A percentile compares a stretch with the other conserved stretches of the same genome.
phyloP scores from a whole-genome alignment of 2,329 filamentous ascomycete species.

The Xylaria sp. region DNA sequence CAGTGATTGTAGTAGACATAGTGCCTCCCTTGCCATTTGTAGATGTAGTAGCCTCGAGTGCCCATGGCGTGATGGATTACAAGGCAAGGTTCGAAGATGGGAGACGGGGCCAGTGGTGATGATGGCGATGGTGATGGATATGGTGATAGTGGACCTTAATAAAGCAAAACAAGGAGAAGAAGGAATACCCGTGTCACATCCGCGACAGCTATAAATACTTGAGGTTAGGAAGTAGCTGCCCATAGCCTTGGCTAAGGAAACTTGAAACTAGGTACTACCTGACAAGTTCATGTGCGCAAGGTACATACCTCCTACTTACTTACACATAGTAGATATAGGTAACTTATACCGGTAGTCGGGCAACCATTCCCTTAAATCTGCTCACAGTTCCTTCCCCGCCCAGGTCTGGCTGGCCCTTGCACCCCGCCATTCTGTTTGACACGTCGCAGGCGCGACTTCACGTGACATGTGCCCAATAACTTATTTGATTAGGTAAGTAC shows the following conservation, averaged over 20 bases:
- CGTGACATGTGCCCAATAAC: neutral
- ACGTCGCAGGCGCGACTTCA: neutral
- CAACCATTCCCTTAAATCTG: neutral
- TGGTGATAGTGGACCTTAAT: neutral
- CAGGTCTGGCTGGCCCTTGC: neutral
- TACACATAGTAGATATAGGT: too few relatives aligned
- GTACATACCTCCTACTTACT: too few relatives aligned
- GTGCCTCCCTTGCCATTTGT: slow-evolving; percentile 22
- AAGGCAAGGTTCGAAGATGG: neutral
- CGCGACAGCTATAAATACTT: too few relatives aligned
- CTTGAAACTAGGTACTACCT: too few relatives aligned
- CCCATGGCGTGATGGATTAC: slow-evolving; percentile 1
- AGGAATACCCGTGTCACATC: too few relatives aligned
- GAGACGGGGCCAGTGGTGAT: neutral
- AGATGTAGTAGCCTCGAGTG: neutral
- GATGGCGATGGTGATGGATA: neutral
- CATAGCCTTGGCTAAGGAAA: too few relatives aligned
- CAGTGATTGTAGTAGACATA: neutral
- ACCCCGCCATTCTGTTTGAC: neutral
- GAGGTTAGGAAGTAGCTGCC: too few relatives aligned
- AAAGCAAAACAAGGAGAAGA: too few relatives aligned
- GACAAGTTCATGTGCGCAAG: too few relatives aligned
- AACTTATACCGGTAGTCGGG: neutral
- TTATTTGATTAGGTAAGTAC: too few relatives aligned
- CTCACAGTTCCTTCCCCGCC: neutral